Evolutionary conservation across 2,329 filamentous ascomycete species (phyloP).

Genomic region (Plectosphaerella plurivora): DNA sequence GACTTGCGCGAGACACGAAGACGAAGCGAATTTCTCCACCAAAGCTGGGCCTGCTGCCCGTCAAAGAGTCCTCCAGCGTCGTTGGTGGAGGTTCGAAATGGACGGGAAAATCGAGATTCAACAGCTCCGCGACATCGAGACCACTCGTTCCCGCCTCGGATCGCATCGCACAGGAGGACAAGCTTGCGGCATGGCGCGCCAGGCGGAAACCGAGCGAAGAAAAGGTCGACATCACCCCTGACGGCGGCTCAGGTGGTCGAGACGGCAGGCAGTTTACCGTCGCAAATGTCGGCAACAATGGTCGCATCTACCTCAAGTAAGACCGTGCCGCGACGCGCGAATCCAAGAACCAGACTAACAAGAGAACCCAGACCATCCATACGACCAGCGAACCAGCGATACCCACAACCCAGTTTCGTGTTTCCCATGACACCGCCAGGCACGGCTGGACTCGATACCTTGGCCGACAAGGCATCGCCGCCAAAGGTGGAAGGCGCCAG

Average conservation of each 20-base stretch:
- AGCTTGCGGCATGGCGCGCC: constrained; percentile 23
- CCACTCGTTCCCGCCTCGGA: constrained; percentile 43
- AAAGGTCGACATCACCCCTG: constrained; percentile 53
- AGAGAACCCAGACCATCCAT: constrained; percentile 47
- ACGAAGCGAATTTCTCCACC: constrained; percentile 11
- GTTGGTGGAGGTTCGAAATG: constrained; percentile 10
- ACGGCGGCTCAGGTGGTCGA: constrained; percentile 56
- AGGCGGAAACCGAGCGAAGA: constrained; percentile 52
- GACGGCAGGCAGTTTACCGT: constrained; percentile 73
- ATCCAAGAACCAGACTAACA: constrained; percentile 4
- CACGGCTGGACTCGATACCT: constrained; percentile 50
- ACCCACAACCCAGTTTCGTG: constrained; percentile 55
- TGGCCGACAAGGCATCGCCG: constrained; percentile 21
- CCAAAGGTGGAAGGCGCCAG: constrained; percentile 13
- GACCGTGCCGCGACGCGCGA: background rate
- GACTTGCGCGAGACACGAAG: constrained; percentile 8
- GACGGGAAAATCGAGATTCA: constrained; percentile 20
- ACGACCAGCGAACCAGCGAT: constrained; percentile 56
- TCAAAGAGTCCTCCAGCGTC: constrained; percentile 11
- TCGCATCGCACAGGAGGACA: constrained; percentile 37
- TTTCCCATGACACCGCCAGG: constrained; percentile 58
- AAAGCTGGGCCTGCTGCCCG: constrained; percentile 13
- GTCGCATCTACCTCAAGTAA: constrained; percentile 77
- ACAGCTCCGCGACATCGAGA: constrained; percentile 19
- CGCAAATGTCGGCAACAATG: constrained; percentile 78